Evolutionary conservation across 2,329 filamentous ascomycete species (phyloP).

Genomic region (Curvularia verruculosa): DNA sequence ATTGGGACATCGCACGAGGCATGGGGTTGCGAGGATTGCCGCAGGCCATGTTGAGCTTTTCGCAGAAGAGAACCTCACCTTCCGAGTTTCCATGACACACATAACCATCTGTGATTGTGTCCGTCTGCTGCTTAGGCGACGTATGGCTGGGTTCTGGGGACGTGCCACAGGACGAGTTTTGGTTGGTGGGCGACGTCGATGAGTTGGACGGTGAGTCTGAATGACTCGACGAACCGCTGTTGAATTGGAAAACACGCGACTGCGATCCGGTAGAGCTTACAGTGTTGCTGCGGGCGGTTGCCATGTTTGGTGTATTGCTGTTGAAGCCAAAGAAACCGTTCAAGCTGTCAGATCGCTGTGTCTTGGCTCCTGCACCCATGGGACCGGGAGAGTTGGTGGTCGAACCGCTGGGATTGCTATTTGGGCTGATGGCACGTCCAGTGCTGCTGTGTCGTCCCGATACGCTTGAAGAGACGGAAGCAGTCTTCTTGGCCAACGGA

Average conservation of each 20-base stretch:
- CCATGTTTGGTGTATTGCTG: conserved; percentile 19
- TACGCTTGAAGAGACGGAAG: conserved; percentile 28
- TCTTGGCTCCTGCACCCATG: conserved; percentile 43
- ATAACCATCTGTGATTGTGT: conserved; percentile 53
- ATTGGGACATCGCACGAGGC: conserved; percentile 56
- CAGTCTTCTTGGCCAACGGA: conserved; percentile 43
- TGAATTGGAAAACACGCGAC: conserved; percentile 59
- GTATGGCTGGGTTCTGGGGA: conserved; percentile 78
- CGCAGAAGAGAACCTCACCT: conserved; percentile 61
- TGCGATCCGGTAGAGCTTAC: conserved; percentile 51
- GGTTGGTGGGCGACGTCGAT: conserved; percentile 57
- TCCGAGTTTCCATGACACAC: conserved; percentile 57
- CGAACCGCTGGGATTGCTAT: conserved; percentile 34
- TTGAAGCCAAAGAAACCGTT: conserved; percentile 35
- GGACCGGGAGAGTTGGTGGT: conserved; percentile 35
- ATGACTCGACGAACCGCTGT: conserved; percentile 54
- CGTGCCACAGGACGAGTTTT: conserved; percentile 70
- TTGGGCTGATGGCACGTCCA: conserved; percentile 47
- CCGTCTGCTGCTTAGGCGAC: conserved; percentile 74
- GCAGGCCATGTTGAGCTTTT: conserved; percentile 63
- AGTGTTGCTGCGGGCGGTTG: conserved; percentile 43
- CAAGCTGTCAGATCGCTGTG: conserved; percentile 44
- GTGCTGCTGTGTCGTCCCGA: conserved; percentile 44
- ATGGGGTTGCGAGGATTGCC: conserved; percentile 60
- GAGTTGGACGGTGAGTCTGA: conserved; percentile 60